These are phyloP conservation scores for Physcia stellaris DNA, from an alignment of 495 filamentous ascomycete genomes.

Conservation along the genomic window DNA sequence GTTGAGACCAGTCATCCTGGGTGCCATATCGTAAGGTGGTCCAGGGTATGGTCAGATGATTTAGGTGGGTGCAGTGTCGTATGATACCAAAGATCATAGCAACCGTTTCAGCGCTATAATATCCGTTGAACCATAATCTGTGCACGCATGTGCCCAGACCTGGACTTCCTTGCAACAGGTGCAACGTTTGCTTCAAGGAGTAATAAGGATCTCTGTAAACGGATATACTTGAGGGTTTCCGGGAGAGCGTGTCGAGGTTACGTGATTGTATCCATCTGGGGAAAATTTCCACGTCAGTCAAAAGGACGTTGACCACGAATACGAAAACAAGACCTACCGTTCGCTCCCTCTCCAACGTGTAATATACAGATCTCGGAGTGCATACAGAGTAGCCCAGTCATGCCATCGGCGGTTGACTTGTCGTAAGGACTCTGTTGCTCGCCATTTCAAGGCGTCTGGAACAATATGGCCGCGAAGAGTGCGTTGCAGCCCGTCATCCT, in stretches of 20 bases:
- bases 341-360: slow-evolving; percentile 38
- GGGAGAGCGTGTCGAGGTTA: slow-evolving; percentile 24
- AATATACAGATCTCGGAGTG: slow-evolving; percentile 34
- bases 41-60: slow-evolving; percentile 36
- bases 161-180: slow-evolving; percentile 27
- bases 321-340: slow-evolving; percentile 13
- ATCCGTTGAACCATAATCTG: slow-evolving; percentile 41
- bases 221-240: slow-evolving; percentile 24
- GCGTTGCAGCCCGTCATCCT: background rate
- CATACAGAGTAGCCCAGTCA: slow-evolving; percentile 35
- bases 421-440: slow-evolving; percentile 28
- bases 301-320: background rate
- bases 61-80: slow-evolving; percentile 26
- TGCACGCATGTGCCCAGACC: slow-evolving; percentile 31
- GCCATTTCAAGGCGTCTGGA: slow-evolving; percentile 35
- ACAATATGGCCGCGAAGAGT: slow-evolving; percentile 30
- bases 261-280: slow-evolving; percentile 20
- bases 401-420: slow-evolving; percentile 36
- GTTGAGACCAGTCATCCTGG: slow-evolving; percentile 28
- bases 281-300: background rate
- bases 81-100: slow-evolving; percentile 29
- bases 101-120: slow-evolving; percentile 33
- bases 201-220: slow-evolving; percentile 39
- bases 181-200: slow-evolving; percentile 30
- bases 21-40: slow-evolving; percentile 32